Evolutionary conservation across 331 rosid species (phyloP).

Genomic region (Quercus tomentella): DNA sequence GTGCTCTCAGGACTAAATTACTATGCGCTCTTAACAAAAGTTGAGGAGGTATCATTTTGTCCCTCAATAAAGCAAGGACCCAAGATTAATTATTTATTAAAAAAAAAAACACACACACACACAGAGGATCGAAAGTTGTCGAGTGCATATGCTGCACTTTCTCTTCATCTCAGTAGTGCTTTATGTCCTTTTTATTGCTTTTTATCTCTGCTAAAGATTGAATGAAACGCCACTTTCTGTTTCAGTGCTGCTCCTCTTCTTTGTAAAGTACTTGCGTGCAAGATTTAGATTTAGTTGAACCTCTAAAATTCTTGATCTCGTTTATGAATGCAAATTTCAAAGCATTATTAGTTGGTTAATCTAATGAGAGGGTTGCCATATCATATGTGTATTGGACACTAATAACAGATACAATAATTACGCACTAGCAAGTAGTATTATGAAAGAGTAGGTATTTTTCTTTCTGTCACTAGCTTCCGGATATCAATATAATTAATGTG

Average conservation of each 20-base stretch:
- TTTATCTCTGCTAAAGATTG: not conserved
- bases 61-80: constrained; percentile 19
- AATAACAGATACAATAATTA: not conserved
- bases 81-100: not conserved
- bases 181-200: not conserved
- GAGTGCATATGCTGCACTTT: not conserved
- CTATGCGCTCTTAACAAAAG: constrained; percentile 7
- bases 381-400: not conserved
- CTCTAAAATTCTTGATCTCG: not conserved
- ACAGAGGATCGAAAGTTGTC: not conserved
- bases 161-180: constrained; percentile 6
- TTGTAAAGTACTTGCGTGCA: not conserved
- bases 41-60: constrained; percentile 25
- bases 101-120: not conserved
- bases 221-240: not conserved
- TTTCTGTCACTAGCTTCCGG: constrained; percentile 10
- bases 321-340: not conserved
- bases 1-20: constrained; percentile 1
- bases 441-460: constrained; percentile 3
- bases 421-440: not conserved
- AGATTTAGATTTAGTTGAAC: not conserved
- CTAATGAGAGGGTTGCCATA: not conserved
- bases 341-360: not conserved
- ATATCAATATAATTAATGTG: not conserved
- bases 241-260: not conserved